These are phyloP conservation scores for Casuarina equisetifolia DNA, from an alignment of 306 rosid genomes.

Conservation along the genomic window DNA sequence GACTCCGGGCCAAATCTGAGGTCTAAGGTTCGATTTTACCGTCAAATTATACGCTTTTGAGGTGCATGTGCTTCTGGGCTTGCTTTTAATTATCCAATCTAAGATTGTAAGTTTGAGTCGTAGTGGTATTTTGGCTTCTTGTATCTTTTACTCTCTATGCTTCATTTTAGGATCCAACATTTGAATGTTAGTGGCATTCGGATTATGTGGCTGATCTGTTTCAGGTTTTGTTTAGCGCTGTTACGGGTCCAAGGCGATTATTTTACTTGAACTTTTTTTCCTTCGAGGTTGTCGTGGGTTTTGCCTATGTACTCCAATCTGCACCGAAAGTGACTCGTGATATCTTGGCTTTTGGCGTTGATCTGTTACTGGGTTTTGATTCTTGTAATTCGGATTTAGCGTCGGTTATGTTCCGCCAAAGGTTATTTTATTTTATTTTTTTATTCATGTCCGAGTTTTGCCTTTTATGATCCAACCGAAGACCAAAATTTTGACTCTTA, in stretches of 20 bases:
- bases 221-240: not conserved
- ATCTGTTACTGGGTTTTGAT: not conserved
- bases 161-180: not conserved
- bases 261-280: not conserved
- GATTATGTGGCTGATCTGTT: constrained; percentile 16
- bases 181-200: constrained; percentile 2
- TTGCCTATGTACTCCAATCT: too few species aligned
- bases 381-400: not conserved
- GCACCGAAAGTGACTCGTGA: not conserved
- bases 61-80: constrained; percentile 15
- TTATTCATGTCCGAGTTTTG: constrained; percentile 11
- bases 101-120: not conserved
- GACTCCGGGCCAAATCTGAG: constrained; percentile 59
- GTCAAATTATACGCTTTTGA: not conserved
- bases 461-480: not conserved
- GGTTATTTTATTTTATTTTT: not conserved
- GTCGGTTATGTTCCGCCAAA: not conserved
- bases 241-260: not conserved
- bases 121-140: not conserved
- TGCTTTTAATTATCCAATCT: not conserved
- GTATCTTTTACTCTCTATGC: not conserved
- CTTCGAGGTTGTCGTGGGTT: not conserved
- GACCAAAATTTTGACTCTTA: constrained; percentile 2
- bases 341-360: constrained; percentile 4
- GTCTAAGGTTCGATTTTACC: constrained; percentile 65